phyloP scores from a whole-genome alignment of 1,284 basidiomycete species.

The Ustilago trichophora region DNA sequence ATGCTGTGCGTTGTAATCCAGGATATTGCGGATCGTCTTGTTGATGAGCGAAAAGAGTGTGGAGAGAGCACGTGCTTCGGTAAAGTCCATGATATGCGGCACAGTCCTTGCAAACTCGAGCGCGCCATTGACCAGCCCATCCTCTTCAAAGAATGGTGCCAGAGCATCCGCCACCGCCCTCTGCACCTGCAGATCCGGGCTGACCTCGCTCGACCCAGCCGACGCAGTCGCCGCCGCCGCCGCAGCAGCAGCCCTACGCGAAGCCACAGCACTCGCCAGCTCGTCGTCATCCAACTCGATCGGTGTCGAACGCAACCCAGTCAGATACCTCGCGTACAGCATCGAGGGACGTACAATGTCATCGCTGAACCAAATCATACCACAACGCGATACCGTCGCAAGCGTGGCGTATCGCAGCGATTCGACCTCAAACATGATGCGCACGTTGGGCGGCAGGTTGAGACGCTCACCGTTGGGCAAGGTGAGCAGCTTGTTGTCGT shows the following conservation, averaged over 20 bases:
- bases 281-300: slow-evolving; percentile 90
- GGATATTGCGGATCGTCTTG: slow-evolving; percentile 90
- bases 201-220: no score
- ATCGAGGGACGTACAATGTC: slow-evolving; percentile 89
- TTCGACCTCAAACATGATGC: slow-evolving; percentile 99
- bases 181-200: slow-evolving; percentile 77
- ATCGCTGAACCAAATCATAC: slow-evolving; percentile 99
- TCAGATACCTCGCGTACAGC: slow-evolving; percentile 90
- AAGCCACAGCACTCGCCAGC: slow-evolving; percentile 64
- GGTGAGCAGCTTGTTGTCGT: slow-evolving; percentile 98
- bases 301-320: slow-evolving; percentile 78
- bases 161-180: slow-evolving; percentile 74
- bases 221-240: background rate
- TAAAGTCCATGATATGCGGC: slow-evolving; percentile 99
- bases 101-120: slow-evolving; percentile 81
- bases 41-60: slow-evolving; percentile 97
- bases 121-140: slow-evolving; percentile 81
- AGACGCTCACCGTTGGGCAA: slow-evolving; percentile 98
- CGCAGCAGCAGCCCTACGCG: slow-evolving; percentile 74
- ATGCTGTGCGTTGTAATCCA: slow-evolving; percentile 94
- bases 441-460: slow-evolving; percentile 93
- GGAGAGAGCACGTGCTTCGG: slow-evolving; percentile 85
- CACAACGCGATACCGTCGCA: slow-evolving; percentile 98
- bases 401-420: slow-evolving; percentile 95
- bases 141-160: slow-evolving; percentile 72